phyloP scores from a whole-genome alignment of 1,139 yeast species.

The Debaryomycetaceae sp. region DNA sequence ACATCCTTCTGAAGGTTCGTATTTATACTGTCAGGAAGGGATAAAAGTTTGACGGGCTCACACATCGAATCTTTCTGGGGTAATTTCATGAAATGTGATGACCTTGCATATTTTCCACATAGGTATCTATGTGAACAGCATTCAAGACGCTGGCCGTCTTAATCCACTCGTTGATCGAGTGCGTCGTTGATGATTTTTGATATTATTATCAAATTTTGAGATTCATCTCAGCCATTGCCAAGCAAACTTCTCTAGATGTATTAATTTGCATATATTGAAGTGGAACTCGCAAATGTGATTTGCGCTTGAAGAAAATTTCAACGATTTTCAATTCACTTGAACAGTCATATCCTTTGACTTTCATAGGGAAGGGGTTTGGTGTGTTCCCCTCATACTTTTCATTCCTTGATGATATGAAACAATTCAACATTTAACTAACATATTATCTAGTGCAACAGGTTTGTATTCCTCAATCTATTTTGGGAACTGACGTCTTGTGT shows the following conservation, averaged over 20 bases:
- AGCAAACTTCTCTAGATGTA: neutral
- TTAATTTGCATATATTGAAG: neutral
- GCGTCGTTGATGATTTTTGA: neutral
- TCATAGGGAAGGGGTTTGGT: neutral
- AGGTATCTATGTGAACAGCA: neutral
- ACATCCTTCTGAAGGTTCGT: conserved; percentile 98
- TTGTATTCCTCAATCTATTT: conserved; percentile 96
- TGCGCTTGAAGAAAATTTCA: neutral
- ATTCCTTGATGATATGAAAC: neutral
- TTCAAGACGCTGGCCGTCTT: neutral
- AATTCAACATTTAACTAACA: conserved; percentile 8
- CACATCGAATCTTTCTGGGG: neutral
- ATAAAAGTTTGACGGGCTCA: conserved; percentile 1
- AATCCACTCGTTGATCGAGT: neutral
- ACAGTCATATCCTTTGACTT: neutral
- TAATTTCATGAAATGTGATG: neutral
- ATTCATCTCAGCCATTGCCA: neutral
- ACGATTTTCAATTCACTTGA: conserved; percentile 1
- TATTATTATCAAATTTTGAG: neutral
- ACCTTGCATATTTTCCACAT: neutral
- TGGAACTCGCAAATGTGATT: neutral
- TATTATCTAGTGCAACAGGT: conserved; percentile 81
- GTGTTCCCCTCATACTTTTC: neutral
- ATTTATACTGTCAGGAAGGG: conserved; percentile 11
- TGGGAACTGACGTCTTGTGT: conserved; percentile 96